These are phyloP conservation scores for Bryum argenteum DNA, from an alignment of 225 moss, liverwort and hornwort genomes.

Conservation along the genomic window DNA sequence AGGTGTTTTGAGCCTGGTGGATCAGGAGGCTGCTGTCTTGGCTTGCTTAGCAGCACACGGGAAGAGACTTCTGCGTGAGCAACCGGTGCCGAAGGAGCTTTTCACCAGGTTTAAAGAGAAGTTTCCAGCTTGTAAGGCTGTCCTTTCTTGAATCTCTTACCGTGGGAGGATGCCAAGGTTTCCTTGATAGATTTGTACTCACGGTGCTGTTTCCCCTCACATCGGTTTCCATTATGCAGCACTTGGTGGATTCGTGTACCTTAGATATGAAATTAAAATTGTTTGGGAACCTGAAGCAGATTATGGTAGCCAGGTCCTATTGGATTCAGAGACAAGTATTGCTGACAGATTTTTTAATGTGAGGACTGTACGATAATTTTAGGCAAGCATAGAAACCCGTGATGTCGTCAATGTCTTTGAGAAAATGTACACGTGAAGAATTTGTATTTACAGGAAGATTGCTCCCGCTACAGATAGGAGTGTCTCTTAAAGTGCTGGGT, in stretches of 20 bases:
- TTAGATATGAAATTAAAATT: slow-evolving; percentile 9
- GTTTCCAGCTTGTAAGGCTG: slow-evolving; percentile 73
- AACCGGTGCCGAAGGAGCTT: slow-evolving; percentile 72
- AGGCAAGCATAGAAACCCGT: not conserved
- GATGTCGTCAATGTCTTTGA: slow-evolving; percentile 8
- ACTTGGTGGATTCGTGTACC: slow-evolving; percentile 10
- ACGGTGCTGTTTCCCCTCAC: slow-evolving; percentile 4
- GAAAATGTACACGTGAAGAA: slow-evolving; percentile 1
- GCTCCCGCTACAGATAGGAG: not conserved
- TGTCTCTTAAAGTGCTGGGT: not conserved
- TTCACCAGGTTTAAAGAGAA: slow-evolving; percentile 76
- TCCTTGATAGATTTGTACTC: not conserved
- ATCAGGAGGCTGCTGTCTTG: slow-evolving; percentile 71
- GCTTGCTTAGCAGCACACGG: slow-evolving; percentile 63
- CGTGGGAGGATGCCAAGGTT: not conserved
- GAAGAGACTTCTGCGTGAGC: slow-evolving; percentile 51
- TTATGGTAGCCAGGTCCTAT: slow-evolving; percentile 6
- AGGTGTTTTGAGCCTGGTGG: slow-evolving; percentile 76
- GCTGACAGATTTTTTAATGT: not conserved
- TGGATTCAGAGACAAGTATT: not conserved
- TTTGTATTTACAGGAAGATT: not conserved
- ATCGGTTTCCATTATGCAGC: not conserved
- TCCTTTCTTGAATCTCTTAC: slow-evolving; percentile 35
- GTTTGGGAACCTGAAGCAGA: slow-evolving; percentile 14
- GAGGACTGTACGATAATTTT: slow-evolving; percentile 31